These are phyloP conservation scores for Papiliotrema fonsecae DNA, from an alignment of 1,284 basidiomycete genomes.

Conservation along the genomic window DNA sequence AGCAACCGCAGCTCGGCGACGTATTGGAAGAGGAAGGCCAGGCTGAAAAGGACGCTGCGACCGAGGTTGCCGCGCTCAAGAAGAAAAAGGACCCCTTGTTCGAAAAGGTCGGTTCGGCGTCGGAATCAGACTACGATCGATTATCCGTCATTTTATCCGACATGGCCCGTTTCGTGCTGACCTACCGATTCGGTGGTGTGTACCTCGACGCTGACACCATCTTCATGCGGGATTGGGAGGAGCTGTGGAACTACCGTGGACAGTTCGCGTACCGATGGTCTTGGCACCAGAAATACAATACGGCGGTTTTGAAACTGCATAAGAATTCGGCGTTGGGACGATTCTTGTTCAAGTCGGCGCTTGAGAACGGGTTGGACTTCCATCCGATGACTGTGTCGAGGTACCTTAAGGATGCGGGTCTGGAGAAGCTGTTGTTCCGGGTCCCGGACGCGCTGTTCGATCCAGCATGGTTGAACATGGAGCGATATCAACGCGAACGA, in stretches of 20 bases:
- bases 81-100: conserved; percentile 59
- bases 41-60: conserved; percentile 14
- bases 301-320: conserved; percentile 77
- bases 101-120: conserved; percentile 70
- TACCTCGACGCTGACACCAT: conserved; percentile 85
- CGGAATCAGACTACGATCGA: conserved; percentile 67
- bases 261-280: conserved; percentile 85
- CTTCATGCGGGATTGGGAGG: conserved; percentile 85
- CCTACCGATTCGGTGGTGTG: conserved; percentile 77
- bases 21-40: conserved; percentile 11
- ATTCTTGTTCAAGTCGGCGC: conserved; percentile 77
- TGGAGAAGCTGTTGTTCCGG: conserved; percentile 67
- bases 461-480: conserved; percentile 79
- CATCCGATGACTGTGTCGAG: conserved; percentile 78
- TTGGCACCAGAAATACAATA: conserved; percentile 74
- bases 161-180: conserved; percentile 79
- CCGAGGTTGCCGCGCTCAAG: conserved; percentile 24
- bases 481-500: conserved; percentile 72
- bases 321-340: conserved; percentile 72
- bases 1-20: conserved; percentile 42
- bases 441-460: conserved; percentile 82
- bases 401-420: conserved; percentile 70
- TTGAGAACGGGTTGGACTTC: conserved; percentile 78
- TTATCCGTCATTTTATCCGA: conserved; percentile 78
- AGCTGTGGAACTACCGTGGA: conserved; percentile 80